These are phyloP conservation scores for Sarocladiaceae sp. DNA, from an alignment of 2,329 filamentous ascomycete species.

Conservation along the genomic window DNA sequence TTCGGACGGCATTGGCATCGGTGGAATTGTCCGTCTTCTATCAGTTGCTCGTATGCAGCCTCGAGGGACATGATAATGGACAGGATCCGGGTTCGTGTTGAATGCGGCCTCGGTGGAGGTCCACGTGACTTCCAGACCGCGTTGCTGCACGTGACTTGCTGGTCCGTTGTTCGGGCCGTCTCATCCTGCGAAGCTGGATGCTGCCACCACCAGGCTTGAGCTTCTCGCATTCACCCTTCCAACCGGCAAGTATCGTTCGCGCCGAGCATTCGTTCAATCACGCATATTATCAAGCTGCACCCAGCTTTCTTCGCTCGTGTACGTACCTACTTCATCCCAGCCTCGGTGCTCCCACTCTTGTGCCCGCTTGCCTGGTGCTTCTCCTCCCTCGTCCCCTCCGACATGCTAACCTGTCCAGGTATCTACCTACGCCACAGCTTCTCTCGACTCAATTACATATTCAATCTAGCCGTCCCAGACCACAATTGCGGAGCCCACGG, in stretches of 20 bases:
- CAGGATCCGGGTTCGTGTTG: no score
- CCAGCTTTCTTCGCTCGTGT: not conserved
- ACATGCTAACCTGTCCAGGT: conserved; percentile 1
- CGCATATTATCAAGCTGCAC: not conserved
- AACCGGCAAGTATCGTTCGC: conserved; percentile 9
- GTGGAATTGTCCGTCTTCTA: no score
- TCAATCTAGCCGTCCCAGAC: no score
- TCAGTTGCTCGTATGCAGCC: no score
- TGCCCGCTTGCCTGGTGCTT: not conserved
- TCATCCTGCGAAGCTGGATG: conserved; percentile 5
- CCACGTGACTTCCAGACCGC: not conserved
- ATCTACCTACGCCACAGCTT: not conserved
- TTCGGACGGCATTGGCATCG: no score
- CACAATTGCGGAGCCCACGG: no score
- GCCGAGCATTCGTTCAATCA: conserved; percentile 6
- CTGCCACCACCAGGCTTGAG: conserved; percentile 3
- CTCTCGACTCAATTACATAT: no score
- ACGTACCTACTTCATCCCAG: no score
- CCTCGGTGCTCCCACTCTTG: not conserved
- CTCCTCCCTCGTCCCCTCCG: conserved; percentile 8
- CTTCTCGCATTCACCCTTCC: conserved; percentile 3
- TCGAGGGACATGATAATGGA: no score
- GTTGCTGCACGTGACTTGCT: conserved; percentile 1
- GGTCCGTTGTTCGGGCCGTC: not conserved
- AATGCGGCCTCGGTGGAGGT: no score